A percentile compares a stretch with the other conserved stretches of the same genome.
These are phyloP conservation scores for Cryptococcus sp. DNA, from an alignment of 1,284 basidiomycete genomes.

Conservation along the genomic window DNA sequence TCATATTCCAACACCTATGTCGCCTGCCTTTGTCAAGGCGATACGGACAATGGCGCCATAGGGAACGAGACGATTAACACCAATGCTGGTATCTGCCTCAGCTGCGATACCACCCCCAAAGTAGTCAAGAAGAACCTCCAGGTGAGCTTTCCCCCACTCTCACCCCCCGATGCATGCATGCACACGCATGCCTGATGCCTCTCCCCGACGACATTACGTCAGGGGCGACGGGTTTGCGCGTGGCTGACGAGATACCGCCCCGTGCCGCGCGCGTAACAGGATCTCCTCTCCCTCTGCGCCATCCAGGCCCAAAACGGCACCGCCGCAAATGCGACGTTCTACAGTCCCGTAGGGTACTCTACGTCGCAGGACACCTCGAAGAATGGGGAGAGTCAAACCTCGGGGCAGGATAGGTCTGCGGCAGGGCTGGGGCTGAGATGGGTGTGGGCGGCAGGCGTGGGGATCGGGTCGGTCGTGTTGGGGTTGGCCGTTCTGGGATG, in stretches of 20 bases:
- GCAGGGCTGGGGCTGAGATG: too few species aligned
- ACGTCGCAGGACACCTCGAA: background rate
- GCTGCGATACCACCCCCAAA: constrained; percentile 31
- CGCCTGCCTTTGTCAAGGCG: constrained; percentile 33
- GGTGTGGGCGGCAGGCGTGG: too few species aligned
- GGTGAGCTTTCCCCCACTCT: constrained; percentile 21
- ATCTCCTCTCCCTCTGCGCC: constrained; percentile 24
- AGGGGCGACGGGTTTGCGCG: background rate
- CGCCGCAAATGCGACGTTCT: constrained; percentile 28
- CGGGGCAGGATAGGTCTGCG: background rate
- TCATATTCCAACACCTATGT: constrained; percentile 36
- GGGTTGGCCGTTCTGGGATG: too few species aligned
- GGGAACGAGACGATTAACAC: constrained; percentile 24
- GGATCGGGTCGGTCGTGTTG: too few species aligned
- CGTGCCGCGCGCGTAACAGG: background rate
- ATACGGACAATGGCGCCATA: constrained; percentile 10
- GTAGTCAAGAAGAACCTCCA: constrained; percentile 29
- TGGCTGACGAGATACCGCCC: background rate
- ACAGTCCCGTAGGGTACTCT: constrained; percentile 28
- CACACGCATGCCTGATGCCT: background rate
- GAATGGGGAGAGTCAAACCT: background rate
- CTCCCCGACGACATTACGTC: too few species aligned
- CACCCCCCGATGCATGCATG: background rate
- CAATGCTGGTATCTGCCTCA: constrained; percentile 30
- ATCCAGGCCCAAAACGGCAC: constrained; percentile 34